Evolutionary conservation across 2,329 filamentous ascomycete genomes (phyloP).

Genomic region (Coleophoma cylindrospora): DNA sequence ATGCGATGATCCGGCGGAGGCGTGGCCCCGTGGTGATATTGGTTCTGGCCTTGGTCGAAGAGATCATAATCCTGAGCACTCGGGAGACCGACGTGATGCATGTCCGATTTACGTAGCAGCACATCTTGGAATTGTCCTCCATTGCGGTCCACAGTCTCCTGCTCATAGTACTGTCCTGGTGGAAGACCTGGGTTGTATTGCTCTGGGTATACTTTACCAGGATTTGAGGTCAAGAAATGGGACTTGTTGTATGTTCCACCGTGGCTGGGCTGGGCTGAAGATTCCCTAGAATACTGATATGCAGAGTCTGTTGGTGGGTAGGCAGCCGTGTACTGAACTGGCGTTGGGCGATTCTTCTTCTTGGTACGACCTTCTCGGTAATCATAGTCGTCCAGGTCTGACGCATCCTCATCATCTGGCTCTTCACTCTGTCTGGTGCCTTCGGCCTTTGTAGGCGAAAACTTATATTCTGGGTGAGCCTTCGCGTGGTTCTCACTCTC

Average conservation of each 20-base stretch:
- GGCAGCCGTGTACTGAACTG: constrained; percentile 9
- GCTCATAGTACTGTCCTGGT: constrained; percentile 45
- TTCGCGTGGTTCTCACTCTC: constrained; percentile 81
- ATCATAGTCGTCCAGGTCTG: constrained; percentile 41
- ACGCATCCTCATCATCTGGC: constrained; percentile 32
- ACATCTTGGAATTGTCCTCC: constrained; percentile 32
- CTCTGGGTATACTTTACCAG: constrained; percentile 40
- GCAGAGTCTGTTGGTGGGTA: constrained; percentile 24
- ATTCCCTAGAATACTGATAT: constrained; percentile 24
- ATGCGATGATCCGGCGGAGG: constrained; percentile 15
- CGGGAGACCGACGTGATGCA: constrained; percentile 30
- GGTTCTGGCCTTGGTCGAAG: constrained; percentile 15
- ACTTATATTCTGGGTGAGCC: constrained; percentile 91
- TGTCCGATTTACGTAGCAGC: constrained; percentile 34
- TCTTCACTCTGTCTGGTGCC: constrained; percentile 28
- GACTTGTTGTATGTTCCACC: constrained; percentile 32
- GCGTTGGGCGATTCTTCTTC: constrained; percentile 11
- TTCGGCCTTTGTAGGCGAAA: constrained; percentile 71
- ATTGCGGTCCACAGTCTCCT: constrained; percentile 11
- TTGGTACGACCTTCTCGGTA: constrained; percentile 27
- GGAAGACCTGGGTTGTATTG: constrained; percentile 35
- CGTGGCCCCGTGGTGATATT: constrained; percentile 8
- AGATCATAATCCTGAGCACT: constrained; percentile 27
- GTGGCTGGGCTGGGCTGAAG: constrained; percentile 20
- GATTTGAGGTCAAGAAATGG: constrained; percentile 46